Evolutionary conservation across 1,284 basidiomycete species (phyloP).

Genomic region (Chalciporus piperatoides): DNA sequence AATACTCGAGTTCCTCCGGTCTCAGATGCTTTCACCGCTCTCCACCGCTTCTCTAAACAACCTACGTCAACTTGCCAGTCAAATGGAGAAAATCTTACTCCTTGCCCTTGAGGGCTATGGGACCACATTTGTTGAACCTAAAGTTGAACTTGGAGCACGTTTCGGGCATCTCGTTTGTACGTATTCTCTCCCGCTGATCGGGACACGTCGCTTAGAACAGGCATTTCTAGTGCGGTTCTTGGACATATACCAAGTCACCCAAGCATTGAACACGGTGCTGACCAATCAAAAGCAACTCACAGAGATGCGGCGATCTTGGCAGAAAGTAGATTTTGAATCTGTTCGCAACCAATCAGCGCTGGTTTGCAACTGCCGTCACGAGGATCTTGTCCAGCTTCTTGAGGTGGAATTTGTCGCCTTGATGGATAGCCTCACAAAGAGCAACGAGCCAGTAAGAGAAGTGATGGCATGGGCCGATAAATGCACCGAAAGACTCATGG

Average conservation of each 20-base stretch:
- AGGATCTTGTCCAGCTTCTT: slow-evolving; percentile 77
- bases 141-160: slow-evolving; percentile 82
- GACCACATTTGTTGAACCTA: slow-evolving; percentile 86
- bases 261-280: slow-evolving; percentile 78
- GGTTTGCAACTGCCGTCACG: slow-evolving; percentile 87
- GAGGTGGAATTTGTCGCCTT: slow-evolving; percentile 81
- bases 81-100: slow-evolving; percentile 86
- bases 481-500: slow-evolving; percentile 80
- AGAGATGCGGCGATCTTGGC: slow-evolving; percentile 85
- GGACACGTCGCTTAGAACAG: slow-evolving; percentile 10
- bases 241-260: slow-evolving; percentile 86
- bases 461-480: slow-evolving; percentile 88
- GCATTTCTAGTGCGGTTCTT: slow-evolving; percentile 71
- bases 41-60: slow-evolving; percentile 62
- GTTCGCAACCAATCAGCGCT: slow-evolving; percentile 87
- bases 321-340: slow-evolving; percentile 83
- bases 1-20: slow-evolving; percentile 79
- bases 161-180: slow-evolving; percentile 84
- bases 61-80: slow-evolving; percentile 78
- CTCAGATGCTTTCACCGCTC: slow-evolving; percentile 78
- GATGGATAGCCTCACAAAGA: slow-evolving; percentile 68
- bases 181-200: slow-evolving; percentile 33
- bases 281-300: slow-evolving; percentile 79
- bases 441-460: slow-evolving; percentile 76
- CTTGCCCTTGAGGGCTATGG: slow-evolving; percentile 78